phyloP scores from a whole-genome alignment of 1,139 yeast genomes.

The Pichia sp. region DNA sequence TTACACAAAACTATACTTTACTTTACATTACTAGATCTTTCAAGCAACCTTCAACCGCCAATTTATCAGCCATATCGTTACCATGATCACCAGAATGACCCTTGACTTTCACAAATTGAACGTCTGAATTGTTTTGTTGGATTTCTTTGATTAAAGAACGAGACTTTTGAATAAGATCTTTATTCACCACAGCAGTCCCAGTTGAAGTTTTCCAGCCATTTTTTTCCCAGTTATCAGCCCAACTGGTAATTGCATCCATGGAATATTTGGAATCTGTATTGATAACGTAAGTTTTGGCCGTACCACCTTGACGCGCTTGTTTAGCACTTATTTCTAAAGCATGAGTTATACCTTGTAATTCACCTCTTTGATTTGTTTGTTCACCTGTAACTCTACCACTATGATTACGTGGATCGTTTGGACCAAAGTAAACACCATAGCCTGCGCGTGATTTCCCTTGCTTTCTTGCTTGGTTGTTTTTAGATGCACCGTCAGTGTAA shows the following conservation, averaged over 20 bases:
- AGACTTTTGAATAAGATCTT: constrained; percentile 40
- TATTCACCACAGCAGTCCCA: constrained; percentile 45
- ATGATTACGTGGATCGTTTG: constrained; percentile 36
- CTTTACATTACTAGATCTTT: neutral
- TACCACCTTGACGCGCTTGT: constrained; percentile 16
- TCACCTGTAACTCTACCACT: constrained; percentile 40
- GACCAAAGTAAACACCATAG: constrained; percentile 67
- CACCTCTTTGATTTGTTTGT: constrained; percentile 81
- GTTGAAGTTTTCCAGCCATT: constrained; percentile 46
- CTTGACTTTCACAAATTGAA: constrained; percentile 46
- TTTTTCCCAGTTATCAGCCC: constrained; percentile 47
- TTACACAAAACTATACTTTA: no score
- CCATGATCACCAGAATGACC: constrained; percentile 71
- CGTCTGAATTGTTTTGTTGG: constrained; percentile 1
- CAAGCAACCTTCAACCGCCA: constrained; percentile 62
- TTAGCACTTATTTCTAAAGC: constrained; percentile 41
- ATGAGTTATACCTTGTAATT: constrained; percentile 55
- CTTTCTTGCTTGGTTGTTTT: constrained; percentile 23
- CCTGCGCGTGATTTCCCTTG: constrained; percentile 42
- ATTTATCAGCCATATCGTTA: constrained; percentile 67
- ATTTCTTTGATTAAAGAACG: constrained; percentile 20
- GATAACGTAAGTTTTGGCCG: constrained; percentile 14
- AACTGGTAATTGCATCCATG: constrained; percentile 40
- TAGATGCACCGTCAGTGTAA: constrained; percentile 69
- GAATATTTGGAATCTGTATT: constrained; percentile 56